A percentile compares a stretch with the other conserved stretches of the same genome.
phyloP scores from a whole-genome alignment of 805 yeast species.

The Candida odintsovae region DNA sequence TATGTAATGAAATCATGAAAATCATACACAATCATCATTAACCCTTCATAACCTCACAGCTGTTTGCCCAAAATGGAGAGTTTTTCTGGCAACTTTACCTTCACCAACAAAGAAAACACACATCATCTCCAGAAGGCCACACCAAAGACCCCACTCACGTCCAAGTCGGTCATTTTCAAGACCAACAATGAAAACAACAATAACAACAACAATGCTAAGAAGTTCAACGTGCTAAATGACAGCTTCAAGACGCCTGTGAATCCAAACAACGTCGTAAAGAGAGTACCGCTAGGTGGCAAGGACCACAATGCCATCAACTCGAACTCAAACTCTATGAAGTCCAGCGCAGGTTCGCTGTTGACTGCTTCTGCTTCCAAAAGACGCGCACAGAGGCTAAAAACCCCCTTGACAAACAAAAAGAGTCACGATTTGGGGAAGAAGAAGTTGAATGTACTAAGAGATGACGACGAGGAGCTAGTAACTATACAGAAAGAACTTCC shows the following conservation, averaged over 20 bases:
- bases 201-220: neutral
- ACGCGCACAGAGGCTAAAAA: conserved; percentile 13
- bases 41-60: neutral
- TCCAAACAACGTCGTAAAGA: conserved; percentile 3
- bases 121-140: neutral
- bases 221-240: conserved; percentile 1
- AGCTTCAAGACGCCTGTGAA: conserved; percentile 10
- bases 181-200: neutral
- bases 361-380: conserved; percentile 5
- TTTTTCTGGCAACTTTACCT: conserved; percentile 4
- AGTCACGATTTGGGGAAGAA: conserved; percentile 10
- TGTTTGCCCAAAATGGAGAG: conserved; percentile 6
- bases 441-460: conserved; percentile 28
- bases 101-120: conserved; percentile 16
- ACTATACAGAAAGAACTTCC: conserved; percentile 3
- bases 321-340: neutral
- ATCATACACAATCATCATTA: neutral
- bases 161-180: conserved; percentile 6
- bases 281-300: conserved; percentile 25
- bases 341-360: neutral
- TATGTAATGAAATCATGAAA: too few relatives aligned
- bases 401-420: conserved; percentile 13
- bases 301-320: conserved; percentile 12
- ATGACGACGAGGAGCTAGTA: conserved; percentile 18
- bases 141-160: conserved; percentile 4